Base-by-base conservation (phyloP, 371 early-diverging fungal genomes). In the Mucor racemosus region DNA sequence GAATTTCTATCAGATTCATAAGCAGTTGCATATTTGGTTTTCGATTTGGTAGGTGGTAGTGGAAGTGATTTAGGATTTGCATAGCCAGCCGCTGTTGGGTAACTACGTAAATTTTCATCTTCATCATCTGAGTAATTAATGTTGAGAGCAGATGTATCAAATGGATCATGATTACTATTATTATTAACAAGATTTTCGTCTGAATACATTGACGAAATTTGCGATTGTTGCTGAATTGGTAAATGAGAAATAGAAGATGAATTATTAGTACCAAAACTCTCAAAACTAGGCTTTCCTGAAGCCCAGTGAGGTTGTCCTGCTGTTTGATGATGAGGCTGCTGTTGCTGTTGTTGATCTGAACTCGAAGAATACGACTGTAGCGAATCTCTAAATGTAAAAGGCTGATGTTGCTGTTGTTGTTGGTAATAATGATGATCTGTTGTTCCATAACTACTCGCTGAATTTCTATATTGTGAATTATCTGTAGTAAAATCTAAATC, bases 81-180 rank as follows among this genome's bases (percentile, higher is more conserved):
- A 31, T 26, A 50, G 26, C 26, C 26, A 21, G 53, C 14, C 13
- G 56, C 11, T 35, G 35, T 17, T 56, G 36, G 56, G 34, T 56
- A 56, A 15, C 15, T 15, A 6, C n/a, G 35, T 8, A 53, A 14
- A 11, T 35, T 33, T 17, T 56, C 35, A 36, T 60, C 40, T n/a
- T 72, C 77, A 42, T 76, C 73, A 62, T 79, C 76, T 6, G 83
- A 82, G 42, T 84, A 84, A 64, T 77, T 72, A 17, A 80, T 74
- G 33, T 84, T 84, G 42, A 80, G 72, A 10, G 73, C 77, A 2
- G 77, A 74, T 10, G 77, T 76, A 60, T 76, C 77, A 56, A 64
- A 74, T 5, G 60, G 62, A 7, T 67, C 67, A 10, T 68, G 19
- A 34, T 50, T 17, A 11, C 34, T 33, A 6, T 62, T 31, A 21